Conservation (phyloP, 768 basidiomycete species). For the Suillus tomentosus region DNA sequence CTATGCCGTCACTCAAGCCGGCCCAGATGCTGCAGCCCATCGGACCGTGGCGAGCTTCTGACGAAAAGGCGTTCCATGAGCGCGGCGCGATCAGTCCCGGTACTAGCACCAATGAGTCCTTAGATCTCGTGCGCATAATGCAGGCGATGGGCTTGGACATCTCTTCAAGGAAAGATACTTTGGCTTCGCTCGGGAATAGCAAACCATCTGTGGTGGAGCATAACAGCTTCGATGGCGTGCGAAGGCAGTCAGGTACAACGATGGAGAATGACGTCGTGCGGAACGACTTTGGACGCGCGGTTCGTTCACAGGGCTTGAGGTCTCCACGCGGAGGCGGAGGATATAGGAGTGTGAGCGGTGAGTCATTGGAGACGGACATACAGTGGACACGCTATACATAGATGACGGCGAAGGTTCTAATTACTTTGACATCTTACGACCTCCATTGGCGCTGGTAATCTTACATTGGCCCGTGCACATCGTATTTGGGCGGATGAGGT, state of each 20-base stretch:
- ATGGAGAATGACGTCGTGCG: neutral
- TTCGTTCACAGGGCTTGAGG: neutral
- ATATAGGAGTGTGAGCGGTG: neutral
- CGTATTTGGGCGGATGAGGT: too few species aligned
- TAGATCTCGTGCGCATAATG: slow-evolving; percentile 3
- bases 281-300: too few species aligned
- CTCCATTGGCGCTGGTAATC: too few species aligned
- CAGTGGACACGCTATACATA: slow-evolving; percentile 4
- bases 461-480: too few species aligned
- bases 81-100: neutral
- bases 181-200: neutral
- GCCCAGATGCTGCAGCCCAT: neutral
- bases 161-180: neutral
- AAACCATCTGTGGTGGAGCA: neutral
- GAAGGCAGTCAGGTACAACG: neutral
- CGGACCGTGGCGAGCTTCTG: slow-evolving; percentile 7
- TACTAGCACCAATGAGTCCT: neutral
- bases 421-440: too few species aligned
- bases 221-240: neutral
- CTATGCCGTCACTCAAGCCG: neutral
- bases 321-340: neutral
- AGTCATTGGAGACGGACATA: neutral
- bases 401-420: too few species aligned
- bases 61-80: slow-evolving; percentile 4
- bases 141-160: slow-evolving; percentile 4